A percentile compares a stretch with the other conserved stretches of the same genome.
Conservation (phyloP, 371 early-diverging fungal genomes). For the Syncephalis plumigaleata region DNA sequence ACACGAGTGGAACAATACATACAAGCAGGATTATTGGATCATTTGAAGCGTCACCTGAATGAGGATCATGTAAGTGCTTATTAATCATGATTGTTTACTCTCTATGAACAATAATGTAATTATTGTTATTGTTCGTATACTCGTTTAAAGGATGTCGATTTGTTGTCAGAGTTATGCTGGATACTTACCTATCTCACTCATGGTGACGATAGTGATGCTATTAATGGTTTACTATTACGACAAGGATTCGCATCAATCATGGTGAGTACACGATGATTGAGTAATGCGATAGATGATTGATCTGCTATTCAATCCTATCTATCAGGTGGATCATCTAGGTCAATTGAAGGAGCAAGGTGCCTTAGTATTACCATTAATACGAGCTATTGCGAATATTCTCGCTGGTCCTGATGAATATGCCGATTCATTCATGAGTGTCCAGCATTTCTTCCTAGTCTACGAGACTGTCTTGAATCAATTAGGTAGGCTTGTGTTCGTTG, state of each 20-base stretch:
- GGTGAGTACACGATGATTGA: constrained; percentile 12
- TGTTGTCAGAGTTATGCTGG: constrained; percentile 52
- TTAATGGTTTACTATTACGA: constrained; percentile 16
- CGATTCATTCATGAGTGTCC: constrained; percentile 22
- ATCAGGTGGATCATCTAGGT: constrained; percentile 13
- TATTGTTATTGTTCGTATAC: too few species aligned
- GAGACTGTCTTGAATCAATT: not conserved
- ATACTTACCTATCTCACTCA: constrained; percentile 48
- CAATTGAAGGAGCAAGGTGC: constrained; percentile 17
- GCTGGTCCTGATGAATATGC: constrained; percentile 39
- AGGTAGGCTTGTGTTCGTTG: not conserved
- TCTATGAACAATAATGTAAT: constrained; percentile 13
- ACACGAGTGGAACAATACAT: constrained; percentile 27
- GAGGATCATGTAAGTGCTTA: constrained; percentile 5
- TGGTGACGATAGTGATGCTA: constrained; percentile 26
- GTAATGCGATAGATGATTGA: not conserved
- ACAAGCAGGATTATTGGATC: constrained; percentile 16
- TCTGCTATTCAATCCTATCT: not conserved
- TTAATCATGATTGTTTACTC: not conserved
- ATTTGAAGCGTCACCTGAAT: constrained; percentile 22
- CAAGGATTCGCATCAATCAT: constrained; percentile 20
- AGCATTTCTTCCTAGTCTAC: constrained; percentile 17
- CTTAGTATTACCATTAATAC: constrained; percentile 32
- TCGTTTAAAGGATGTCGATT: constrained; percentile 22
- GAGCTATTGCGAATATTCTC: constrained; percentile 51